Evolutionary conservation across 2,329 filamentous ascomycete species (phyloP), one percentile per base, ranked within the genome.

Genomic region (Penicillium sclerotiorum): DNA sequence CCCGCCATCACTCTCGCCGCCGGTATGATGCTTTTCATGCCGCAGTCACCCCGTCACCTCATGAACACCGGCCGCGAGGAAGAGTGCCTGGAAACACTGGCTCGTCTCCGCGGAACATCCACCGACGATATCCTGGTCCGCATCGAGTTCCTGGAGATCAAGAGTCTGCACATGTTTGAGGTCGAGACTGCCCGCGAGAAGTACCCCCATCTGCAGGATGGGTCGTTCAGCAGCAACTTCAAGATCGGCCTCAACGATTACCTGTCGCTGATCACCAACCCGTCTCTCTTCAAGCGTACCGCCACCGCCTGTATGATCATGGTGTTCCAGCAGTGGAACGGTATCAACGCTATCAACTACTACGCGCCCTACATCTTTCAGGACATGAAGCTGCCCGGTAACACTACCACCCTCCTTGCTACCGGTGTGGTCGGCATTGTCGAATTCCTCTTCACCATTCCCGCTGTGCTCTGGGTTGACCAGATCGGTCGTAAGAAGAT

Each of bases 71-170:
- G 73, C 42, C 82, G 87, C 18, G 87, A 90, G 60, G 77, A 78
- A 0, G 87, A 92, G 65, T 86, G 85, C 0, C 79, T 83, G 3
- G 65, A 68, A 8, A 83, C 85, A 1, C 75, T 91, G 1, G 82
- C 87, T 0, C 74, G 67, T 23, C 80, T 92, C 2, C 84, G 89
- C n/a, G 78, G 75, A 8, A 77, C 89, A 0, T 68, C 82, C 0
- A 64, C 74, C 9, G 82, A 89, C 58, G 81, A 90, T 62, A 81
- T 89, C 49, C 79, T 89, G 0, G 83, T 92, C 37, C 81, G 87
- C 55, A 77, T 91, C 1, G 88, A 92, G 61, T 90, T 86, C 64
- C 79, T 90, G 12, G 88, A 92, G 65, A 90, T 92, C 70, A 88
- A 89, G 66, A 87, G 88, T 0, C 83, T 90, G 65, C 84, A 83